Evolutionary conservation across 306 rosid species (phyloP).

Genomic region (Hippophae tibetana): DNA sequence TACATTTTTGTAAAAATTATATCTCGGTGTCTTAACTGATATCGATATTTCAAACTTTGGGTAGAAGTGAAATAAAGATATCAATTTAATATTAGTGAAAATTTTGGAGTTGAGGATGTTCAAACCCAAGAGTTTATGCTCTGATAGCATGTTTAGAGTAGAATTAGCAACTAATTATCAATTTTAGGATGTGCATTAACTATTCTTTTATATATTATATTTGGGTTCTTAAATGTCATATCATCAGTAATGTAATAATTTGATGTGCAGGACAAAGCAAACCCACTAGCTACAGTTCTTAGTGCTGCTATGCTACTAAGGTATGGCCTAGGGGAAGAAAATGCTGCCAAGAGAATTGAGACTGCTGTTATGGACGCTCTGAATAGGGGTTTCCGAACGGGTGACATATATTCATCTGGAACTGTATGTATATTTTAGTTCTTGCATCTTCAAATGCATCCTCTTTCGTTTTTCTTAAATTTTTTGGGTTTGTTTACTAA

Average conservation of each 20-base stretch:
- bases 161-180: no score
- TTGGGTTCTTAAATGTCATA: background rate
- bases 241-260: conserved; percentile 5
- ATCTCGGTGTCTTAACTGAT: no score
- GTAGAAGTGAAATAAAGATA: no score
- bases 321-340: conserved; percentile 76
- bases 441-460: background rate
- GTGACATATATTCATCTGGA: conserved; percentile 75
- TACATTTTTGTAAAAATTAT: no score
- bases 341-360: conserved; percentile 79
- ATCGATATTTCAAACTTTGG: no score
- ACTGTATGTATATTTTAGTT: conserved; percentile 33
- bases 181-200: no score
- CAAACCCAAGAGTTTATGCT: no score
- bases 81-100: no score
- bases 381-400: conserved; percentile 71
- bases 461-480: no score
- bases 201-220: no score
- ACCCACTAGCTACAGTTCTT: conserved; percentile 87
- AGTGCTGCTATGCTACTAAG: conserved; percentile 94
- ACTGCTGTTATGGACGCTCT: conserved; percentile 71
- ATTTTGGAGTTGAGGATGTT: no score
- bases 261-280: conserved; percentile 73
- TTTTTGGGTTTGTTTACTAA: background rate
- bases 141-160: no score